phyloP scores from a whole-genome alignment of 208 protist genomes.

The Leishmania guyanensis region DNA sequence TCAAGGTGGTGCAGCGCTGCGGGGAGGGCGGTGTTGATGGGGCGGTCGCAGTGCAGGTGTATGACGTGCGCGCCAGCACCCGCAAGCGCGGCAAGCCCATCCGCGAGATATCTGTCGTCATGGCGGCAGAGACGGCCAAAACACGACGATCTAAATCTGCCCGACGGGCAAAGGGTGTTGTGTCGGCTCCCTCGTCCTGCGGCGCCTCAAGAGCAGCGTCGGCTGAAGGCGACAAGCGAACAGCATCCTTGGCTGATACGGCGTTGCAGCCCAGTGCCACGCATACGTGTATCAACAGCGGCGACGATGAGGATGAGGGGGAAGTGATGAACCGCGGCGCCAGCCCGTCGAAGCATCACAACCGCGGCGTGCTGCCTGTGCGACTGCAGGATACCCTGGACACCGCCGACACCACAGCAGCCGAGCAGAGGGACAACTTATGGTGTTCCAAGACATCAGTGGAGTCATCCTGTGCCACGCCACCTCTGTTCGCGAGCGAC shows the following conservation, averaged over 20 bases:
- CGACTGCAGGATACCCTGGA: conserved; percentile 6
- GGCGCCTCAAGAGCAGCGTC: conserved; percentile 24
- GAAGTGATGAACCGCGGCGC: not conserved
- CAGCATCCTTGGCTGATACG: conserved; percentile 11
- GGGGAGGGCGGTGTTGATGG: conserved; percentile 62
- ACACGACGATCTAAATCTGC: conserved; percentile 7
- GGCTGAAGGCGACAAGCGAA: not conserved
- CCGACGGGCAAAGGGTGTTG: conserved; percentile 9
- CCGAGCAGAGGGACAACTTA: not conserved
- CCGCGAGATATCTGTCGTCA: conserved; percentile 81
- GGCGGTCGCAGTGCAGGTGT: conserved; percentile 67
- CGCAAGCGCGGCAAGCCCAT: conserved; percentile 66
- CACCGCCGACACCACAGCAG: not conserved
- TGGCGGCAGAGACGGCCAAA: conserved; percentile 78
- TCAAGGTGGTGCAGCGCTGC: conserved; percentile 70
- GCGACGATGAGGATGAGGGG: not conserved
- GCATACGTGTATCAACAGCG: not conserved
- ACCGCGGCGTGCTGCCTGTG: not conserved
- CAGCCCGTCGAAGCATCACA: not conserved
- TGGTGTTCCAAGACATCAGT: not conserved
- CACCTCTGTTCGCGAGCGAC: not conserved
- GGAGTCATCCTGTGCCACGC: conserved; percentile 15
- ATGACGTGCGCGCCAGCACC: conserved; percentile 81
- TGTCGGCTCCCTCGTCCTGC: conserved; percentile 30
- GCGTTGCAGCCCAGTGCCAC: not conserved